phyloP scores from a whole-genome alignment of 106 monocot genomes.

The Vanilla planifolia region DNA sequence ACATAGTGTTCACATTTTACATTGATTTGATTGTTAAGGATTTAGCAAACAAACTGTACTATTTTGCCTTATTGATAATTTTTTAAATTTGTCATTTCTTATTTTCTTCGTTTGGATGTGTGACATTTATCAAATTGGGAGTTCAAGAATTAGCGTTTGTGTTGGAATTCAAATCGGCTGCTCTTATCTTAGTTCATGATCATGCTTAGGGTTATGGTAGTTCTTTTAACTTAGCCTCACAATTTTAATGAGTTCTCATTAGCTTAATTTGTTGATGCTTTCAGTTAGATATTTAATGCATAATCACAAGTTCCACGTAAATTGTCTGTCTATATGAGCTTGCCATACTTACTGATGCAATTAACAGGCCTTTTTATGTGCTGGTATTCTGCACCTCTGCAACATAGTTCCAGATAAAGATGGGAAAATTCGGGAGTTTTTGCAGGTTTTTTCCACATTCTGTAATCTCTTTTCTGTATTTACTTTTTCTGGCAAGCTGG shows the following conservation, averaged over 20 bases:
- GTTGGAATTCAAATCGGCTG: too few relatives aligned
- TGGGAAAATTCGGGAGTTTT: conserved; percentile 6
- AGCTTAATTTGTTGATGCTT: background rate
- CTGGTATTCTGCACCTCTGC: conserved; percentile 9
- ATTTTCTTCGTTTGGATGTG: too few relatives aligned
- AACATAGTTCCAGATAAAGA: conserved; percentile 10
- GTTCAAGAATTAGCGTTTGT: too few relatives aligned
- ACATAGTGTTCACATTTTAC: too few relatives aligned
- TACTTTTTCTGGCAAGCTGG: background rate
- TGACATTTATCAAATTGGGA: too few relatives aligned
- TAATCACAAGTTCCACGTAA: background rate
- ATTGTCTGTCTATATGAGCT: background rate
- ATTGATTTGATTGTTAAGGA: too few relatives aligned
- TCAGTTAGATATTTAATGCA: background rate
- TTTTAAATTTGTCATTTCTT: too few relatives aligned
- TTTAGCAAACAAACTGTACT: too few relatives aligned
- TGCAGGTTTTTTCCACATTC: conserved; percentile 7
- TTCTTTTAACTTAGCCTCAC: background rate
- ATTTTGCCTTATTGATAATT: too few relatives aligned
- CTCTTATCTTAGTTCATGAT: too few relatives aligned
- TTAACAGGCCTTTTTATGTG: conserved; percentile 9
- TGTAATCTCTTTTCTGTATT: background rate
- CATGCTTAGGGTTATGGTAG: background rate
- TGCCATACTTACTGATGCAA: background rate
- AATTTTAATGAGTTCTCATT: background rate